Evolutionary conservation across 495 filamentous ascomycete genomes (phyloP), one percentile per base, ranked within the genome.

Genomic region (Delitschia confertaspora): DNA sequence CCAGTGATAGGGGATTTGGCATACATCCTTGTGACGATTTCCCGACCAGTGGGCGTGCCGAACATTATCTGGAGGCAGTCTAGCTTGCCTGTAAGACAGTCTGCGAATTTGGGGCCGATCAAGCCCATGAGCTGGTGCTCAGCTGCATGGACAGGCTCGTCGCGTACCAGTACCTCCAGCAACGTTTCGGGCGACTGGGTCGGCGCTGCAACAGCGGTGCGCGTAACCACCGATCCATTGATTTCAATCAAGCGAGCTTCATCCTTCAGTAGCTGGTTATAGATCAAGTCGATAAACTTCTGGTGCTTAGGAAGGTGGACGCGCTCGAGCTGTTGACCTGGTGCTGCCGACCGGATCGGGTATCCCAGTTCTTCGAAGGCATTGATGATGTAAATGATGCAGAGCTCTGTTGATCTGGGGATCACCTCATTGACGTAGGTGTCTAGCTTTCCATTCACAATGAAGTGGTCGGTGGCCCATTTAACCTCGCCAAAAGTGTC

Each of bases 281-380:
- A 39, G 2, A 51, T 13, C 3, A 34, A 40, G 3, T 35, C 24
- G 6, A 38, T 29, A 22, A 51, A 24, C 33, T 45, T 23, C 8
- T 26, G 24, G 7, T 51, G 40, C 19, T 34, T 31, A 8, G 20
- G 2, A 3, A 13, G 10, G 29, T 30, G 22, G 4, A 33, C 34
- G 31, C 21, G 34, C 3, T 7, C 13, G 6, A 30, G 43, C 14
- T 21, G 21, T 3, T 42, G 9, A 3, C 44, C 44, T 24, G 16
- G 9, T 16, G 3, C 30, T 11, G 35, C 30, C 4, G 27, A n/a
- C 8, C 17, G 2, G 10, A 48, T 18, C 33, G 32, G 18, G 22
- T 39, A 50, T 3, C 39, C 39, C 3, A 50, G 40, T 9, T 50
- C 23, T 22, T 16, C 27, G 18, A 50, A 50, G 13, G 39, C 47